Percentiles rank a stretch among this genome's conserved stretches.
Evolutionary conservation across 2,329 filamentous ascomycete genomes (phyloP).

Genomic region (Botrytis aclada): DNA sequence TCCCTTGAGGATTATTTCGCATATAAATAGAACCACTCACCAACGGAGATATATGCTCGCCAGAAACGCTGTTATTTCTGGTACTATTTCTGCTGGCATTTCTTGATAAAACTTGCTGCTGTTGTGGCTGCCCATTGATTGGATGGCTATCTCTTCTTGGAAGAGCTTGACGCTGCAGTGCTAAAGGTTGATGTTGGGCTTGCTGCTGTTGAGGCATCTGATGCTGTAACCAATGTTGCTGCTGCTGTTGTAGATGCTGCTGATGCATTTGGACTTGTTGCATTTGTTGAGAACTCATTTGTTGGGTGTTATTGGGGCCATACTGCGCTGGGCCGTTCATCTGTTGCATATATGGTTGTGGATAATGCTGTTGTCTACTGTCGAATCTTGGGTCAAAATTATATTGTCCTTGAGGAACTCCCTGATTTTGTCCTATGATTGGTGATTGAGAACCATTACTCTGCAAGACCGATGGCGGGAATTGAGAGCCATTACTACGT

Average conservation of each 20-base stretch:
- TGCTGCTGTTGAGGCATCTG: slow-evolving; percentile 22
- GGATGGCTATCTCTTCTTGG: slow-evolving; percentile 20
- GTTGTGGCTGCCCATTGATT: slow-evolving; percentile 19
- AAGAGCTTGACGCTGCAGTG: slow-evolving; percentile 23
- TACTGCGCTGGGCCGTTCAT: neutral
- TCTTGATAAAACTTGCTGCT: slow-evolving; percentile 1
- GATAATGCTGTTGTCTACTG: slow-evolving; percentile 19
- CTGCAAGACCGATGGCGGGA: neutral
- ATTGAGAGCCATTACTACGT: slow-evolving; percentile 21
- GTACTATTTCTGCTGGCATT: slow-evolving; percentile 19
- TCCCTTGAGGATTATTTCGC: neutral
- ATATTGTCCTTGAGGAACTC: slow-evolving; percentile 1
- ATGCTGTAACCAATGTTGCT: slow-evolving; percentile 13
- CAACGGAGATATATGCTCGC: neutral
- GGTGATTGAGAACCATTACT: neutral
- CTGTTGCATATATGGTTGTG: slow-evolving; percentile 22
- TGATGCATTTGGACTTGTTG: slow-evolving; percentile 21
- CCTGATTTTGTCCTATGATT: neutral
- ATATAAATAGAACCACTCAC: neutral
- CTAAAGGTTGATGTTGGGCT: slow-evolving; percentile 21
- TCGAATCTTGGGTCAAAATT: neutral
- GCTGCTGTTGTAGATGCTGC: slow-evolving; percentile 21
- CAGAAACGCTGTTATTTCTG: slow-evolving; percentile 14
- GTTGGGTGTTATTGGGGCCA: neutral
- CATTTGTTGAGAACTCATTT: slow-evolving; percentile 14